Base-by-base conservation (phyloP, 2,329 filamentous ascomycete genomes). In the Neofusicoccum parvum region DNA sequence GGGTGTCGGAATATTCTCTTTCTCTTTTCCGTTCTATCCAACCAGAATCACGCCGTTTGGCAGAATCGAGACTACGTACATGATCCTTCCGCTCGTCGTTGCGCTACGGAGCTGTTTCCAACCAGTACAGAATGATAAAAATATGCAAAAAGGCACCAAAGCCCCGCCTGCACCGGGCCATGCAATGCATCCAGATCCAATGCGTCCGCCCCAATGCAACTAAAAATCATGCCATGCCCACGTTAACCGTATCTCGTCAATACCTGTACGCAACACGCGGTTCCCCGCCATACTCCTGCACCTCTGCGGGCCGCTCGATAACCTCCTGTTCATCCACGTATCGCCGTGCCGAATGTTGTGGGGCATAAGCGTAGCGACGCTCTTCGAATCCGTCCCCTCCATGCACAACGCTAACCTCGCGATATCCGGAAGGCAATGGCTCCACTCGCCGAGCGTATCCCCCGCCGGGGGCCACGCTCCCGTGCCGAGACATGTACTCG, bases 341-440 rank as follows among this genome's bases (percentile, higher is more conserved):
- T 23, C 78, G 73, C 58, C 75, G 74, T n/a, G 72, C 70, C 36
- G 62, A 59, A 5, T 58, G 63, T 20, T 66, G 60, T 14, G 73
- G 67, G 9, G 69, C 72, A 63, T 72, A 73, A 11, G 72, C 68
- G 53, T 73, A 78, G 4, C 74, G 75, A 17, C 72, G 71, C 34
- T 76, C 75, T 51, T 76, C 74, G 37, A 71, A 69, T 10, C 46
- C 62, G 12, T 53, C 48, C 76, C 75, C 58, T 70, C 46, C 73
- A 15, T 71, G 80, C 65, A 78, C 73, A 39, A 81, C 76, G 66
- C 80, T 82, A 56, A 80, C 74, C 72, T 77, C 72, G 62, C 73
- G 69, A 68, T 76, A 76, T 70, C 79, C 72, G 73, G 68, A 70
- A 69, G 74, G 48, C n/a, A 50, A 67, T 43, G 74, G 72, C 9